Base-by-base conservation (phyloP, 2,329 filamentous ascomycete species). In the Delphinella strobiligena region DNA sequence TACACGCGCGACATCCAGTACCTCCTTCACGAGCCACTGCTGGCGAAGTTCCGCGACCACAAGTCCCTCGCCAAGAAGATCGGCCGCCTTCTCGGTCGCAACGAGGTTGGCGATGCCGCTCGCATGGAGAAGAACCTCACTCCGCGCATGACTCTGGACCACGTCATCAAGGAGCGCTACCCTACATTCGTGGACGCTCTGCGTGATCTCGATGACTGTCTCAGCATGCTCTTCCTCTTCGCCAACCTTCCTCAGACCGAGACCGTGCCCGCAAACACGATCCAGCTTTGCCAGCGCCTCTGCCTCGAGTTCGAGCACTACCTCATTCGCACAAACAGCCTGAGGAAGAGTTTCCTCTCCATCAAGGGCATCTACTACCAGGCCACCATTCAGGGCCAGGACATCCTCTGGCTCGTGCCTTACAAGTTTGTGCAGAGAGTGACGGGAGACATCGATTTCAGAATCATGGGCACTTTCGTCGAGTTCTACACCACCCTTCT, bases 351-450 rank as follows among this genome's bases (percentile, higher is more conserved):
- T 0, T 98, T 98, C 68, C 67, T 98, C 49, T 94, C 87, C 2
- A 96, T 98, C 66, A 98, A 98, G 72, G 91, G 91, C 46, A 96
- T 98, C 55, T 98, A 98, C 69, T 98, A 96, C 65, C 89, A 96
- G 66, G 91, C 89, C 17, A 95, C 81, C 37, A 93, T 98, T 46
- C 86, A 95, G 61, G 91, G 91, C 36, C 88, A 98, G 66, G 89
- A 96, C 55, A 82, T 98, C 36, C 71, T 96, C 49, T 98, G 91
- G 91, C 72, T 98, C 30, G 89, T 95, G 9, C 91, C 91, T 1
- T 98, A 98, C 69, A 86, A 86, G 61, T 98, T 98, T 65, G 94
- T 96, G 56, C 91, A 98, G 69, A 74, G 84, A 51, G 80, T 94
- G 11, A 84, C 91, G 31, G 85, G 82, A 42, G 91, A 98, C 61